A percentile compares a stretch with the other conserved stretches of the same genome.
phyloP scores from a whole-genome alignment of 148 eudicot genomes.

The Simmondsia chinensis region DNA sequence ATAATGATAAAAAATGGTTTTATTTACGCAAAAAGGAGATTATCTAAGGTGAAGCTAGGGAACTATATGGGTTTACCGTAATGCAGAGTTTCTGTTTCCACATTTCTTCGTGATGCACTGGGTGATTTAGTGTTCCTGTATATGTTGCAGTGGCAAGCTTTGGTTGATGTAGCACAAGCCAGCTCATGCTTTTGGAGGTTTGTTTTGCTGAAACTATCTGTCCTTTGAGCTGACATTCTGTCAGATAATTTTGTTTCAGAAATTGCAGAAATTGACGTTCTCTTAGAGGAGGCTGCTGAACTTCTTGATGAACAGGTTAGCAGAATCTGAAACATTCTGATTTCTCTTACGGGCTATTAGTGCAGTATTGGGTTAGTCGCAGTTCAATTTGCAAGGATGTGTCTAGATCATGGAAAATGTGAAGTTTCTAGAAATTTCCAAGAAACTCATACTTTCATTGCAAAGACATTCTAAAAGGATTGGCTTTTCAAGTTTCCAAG shows the following conservation, averaged over 20 bases:
- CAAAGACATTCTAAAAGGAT: no score
- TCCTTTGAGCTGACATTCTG: conserved; percentile 62
- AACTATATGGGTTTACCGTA: no score
- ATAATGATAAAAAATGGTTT: no score
- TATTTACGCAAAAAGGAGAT: no score
- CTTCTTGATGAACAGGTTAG: conserved; percentile 68
- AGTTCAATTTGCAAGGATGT: not conserved
- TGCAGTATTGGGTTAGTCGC: not conserved
- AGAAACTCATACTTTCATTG: no score
- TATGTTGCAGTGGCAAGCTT: conserved; percentile 71
- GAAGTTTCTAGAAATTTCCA: no score
- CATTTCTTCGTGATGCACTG: conserved; percentile 3
- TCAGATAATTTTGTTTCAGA: conserved; percentile 48
- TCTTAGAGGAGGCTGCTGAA: conserved; percentile 96
- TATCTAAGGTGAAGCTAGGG: no score
- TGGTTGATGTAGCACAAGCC: conserved; percentile 69
- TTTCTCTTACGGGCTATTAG: not conserved
- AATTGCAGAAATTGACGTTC: conserved; percentile 75
- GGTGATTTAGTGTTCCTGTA: conserved; percentile 1
- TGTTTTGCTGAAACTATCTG: conserved; percentile 75
- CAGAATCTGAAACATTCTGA: conserved; percentile 70
- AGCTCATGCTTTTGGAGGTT: conserved; percentile 93
- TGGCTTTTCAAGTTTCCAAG: no score
- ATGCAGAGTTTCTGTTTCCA: no score
- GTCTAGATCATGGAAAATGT: not conserved